Conservation (phyloP, 1,139 yeast species). For the Kazachstania sp. region DNA sequence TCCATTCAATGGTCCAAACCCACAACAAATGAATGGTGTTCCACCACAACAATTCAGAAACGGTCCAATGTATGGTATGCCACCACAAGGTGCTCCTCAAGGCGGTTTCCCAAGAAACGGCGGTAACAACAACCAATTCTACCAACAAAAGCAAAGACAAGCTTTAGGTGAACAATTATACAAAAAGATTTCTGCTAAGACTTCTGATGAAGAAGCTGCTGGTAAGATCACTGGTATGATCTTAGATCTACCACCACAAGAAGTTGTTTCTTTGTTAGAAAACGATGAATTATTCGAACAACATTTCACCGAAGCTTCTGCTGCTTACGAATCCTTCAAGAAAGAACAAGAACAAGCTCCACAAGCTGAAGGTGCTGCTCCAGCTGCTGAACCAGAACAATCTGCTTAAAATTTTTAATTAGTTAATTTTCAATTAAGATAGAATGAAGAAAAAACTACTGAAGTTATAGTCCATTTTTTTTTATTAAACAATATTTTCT, state of each 20-base stretch:
- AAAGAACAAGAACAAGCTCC: conserved; percentile 30
- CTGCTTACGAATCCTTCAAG: conserved; percentile 85
- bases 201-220: conserved; percentile 91
- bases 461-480: background rate
- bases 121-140: conserved; percentile 41
- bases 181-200: conserved; percentile 87
- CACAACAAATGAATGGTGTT: conserved; percentile 64
- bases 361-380: conserved; percentile 5
- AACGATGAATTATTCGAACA: conserved; percentile 85
- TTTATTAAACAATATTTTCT: background rate
- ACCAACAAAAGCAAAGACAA: conserved; percentile 73
- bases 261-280: conserved; percentile 79
- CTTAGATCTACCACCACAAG: conserved; percentile 89
- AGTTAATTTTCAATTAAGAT: background rate
- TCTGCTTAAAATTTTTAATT: conserved; percentile 2
- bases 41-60: conserved; percentile 46
- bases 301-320: conserved; percentile 90
- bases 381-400: conserved; percentile 11
- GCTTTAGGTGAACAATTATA: conserved; percentile 95
- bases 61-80: conserved; percentile 81
- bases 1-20: conserved; percentile 83
- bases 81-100: conserved; percentile 57
- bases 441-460: background rate
- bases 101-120: conserved; percentile 36
- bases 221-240: conserved; percentile 99